Evolutionary conservation across 805 yeast species (phyloP).

Genomic region (Ogataea glucozyma): DNA sequence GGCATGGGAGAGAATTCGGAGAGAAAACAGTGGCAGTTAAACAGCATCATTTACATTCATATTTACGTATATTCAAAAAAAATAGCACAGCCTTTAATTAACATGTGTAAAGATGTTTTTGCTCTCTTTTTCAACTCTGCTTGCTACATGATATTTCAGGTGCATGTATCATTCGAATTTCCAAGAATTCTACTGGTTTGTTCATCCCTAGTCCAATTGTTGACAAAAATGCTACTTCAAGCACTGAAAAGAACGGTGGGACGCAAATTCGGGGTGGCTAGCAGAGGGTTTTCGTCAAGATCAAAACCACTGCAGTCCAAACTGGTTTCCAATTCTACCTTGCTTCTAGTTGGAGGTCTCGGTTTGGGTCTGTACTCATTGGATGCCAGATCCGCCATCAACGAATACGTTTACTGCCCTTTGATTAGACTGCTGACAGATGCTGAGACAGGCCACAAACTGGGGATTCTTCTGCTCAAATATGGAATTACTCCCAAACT

Average conservation of each 20-base stretch:
- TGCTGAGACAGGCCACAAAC: conserved; percentile 83
- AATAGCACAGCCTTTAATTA: neutral
- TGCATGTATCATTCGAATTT: too few relatives aligned
- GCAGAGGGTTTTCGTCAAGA: neutral
- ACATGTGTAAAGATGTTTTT: neutral
- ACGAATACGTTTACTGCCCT: conserved; percentile 82
- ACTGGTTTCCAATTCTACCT: conserved; percentile 18
- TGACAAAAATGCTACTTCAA: neutral
- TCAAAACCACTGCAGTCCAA: conserved; percentile 9
- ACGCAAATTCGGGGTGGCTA: neutral
- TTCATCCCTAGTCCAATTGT: too few relatives aligned
- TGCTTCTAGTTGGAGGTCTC: conserved; percentile 27
- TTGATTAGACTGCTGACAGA: conserved; percentile 64
- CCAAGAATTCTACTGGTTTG: too few relatives aligned
- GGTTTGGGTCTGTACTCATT: conserved; percentile 54
- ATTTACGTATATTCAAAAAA: neutral
- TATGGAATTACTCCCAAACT: conserved; percentile 67
- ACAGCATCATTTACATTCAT: neutral
- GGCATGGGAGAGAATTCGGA: conserved; percentile 31
- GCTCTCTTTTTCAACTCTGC: neutral
- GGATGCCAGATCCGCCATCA: conserved; percentile 81
- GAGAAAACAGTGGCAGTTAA: conserved; percentile 10
- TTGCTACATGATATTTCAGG: too few relatives aligned
- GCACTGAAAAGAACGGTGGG: neutral
- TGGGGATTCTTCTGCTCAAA: conserved; percentile 72